These are phyloP conservation scores for Mycena sp. DNA, from an alignment of 1,284 basidiomycete genomes.

Conservation along the genomic window DNA sequence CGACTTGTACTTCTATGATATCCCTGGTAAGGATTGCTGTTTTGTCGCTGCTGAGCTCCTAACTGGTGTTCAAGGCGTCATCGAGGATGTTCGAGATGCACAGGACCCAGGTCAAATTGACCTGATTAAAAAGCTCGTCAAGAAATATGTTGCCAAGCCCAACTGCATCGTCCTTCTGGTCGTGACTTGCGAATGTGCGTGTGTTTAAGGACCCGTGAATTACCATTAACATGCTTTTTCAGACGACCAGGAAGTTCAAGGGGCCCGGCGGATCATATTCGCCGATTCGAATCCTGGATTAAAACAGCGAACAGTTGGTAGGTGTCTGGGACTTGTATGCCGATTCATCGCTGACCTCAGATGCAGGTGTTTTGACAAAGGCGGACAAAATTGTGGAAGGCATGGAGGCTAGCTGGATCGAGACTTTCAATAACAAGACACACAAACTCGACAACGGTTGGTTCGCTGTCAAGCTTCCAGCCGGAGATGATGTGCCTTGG, in stretches of 20 bases:
- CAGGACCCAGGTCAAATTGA: conserved; percentile 17
- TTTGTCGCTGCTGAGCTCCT: background rate
- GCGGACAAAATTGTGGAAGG: conserved; percentile 6
- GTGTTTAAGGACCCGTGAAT: background rate
- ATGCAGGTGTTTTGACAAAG: conserved; percentile 18
- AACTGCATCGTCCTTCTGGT: conserved; percentile 20
- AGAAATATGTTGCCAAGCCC: conserved; percentile 7
- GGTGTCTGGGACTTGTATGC: background rate
- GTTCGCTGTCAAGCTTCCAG: conserved; percentile 21
- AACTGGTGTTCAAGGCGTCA: conserved; percentile 5
- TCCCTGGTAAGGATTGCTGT: conserved; percentile 2
- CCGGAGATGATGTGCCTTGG: conserved; percentile 9
- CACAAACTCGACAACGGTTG: conserved; percentile 18
- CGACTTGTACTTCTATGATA: conserved; percentile 19
- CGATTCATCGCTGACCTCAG: background rate
- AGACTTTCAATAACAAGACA: conserved; percentile 12
- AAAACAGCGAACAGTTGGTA: conserved; percentile 13
- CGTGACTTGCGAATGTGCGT: conserved; percentile 16
- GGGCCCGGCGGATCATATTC: conserved; percentile 14
- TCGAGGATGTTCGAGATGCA: conserved; percentile 7
- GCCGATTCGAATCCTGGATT: conserved; percentile 1
- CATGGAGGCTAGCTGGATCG: background rate
- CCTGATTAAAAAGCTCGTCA: conserved; percentile 18
- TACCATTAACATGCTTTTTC: background rate
- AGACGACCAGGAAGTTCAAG: conserved; percentile 14